A percentile compares a stretch with the other conserved stretches of the same genome.
Conservation (phyloP, 805 yeast species). For the Wickerhamiella slavikovae region DNA sequence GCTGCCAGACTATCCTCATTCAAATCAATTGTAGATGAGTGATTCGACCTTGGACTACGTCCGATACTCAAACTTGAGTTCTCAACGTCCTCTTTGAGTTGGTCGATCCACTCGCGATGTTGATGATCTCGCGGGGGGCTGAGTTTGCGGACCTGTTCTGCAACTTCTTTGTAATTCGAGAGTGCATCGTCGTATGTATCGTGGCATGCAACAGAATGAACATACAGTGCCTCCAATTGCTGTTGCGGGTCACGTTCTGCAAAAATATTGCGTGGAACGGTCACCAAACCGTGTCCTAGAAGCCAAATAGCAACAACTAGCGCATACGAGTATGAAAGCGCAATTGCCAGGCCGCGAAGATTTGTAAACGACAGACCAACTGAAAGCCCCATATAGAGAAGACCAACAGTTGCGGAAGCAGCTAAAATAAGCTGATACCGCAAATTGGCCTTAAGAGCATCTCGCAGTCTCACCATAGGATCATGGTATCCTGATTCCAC, state of each 20-base stretch:
- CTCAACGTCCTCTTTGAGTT: slow-evolving; percentile 25
- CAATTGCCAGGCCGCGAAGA: slow-evolving; percentile 48
- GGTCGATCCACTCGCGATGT: slow-evolving; percentile 45
- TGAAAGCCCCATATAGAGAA: slow-evolving; percentile 36
- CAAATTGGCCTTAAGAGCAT: slow-evolving; percentile 35
- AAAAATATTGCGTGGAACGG: slow-evolving; percentile 35
- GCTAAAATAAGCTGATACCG: slow-evolving; percentile 41
- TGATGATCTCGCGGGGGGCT: slow-evolving; percentile 26
- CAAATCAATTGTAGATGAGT: slow-evolving; percentile 12
- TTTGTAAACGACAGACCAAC: slow-evolving; percentile 34
- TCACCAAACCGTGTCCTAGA: slow-evolving; percentile 63
- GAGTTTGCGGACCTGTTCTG: slow-evolving; percentile 35
- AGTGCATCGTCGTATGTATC: slow-evolving; percentile 46
- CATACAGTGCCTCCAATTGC: slow-evolving; percentile 23
- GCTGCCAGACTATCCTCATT: slow-evolving; percentile 26
- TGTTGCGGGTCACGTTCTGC: slow-evolving; percentile 19
- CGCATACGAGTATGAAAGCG: slow-evolving; percentile 58
- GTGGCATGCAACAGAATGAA: slow-evolving; percentile 33
- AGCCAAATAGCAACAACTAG: slow-evolving; percentile 59
- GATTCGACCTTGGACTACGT: slow-evolving; percentile 2
- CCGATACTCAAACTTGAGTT: slow-evolving; percentile 3
- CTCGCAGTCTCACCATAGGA: slow-evolving; percentile 25
- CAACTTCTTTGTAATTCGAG: slow-evolving; percentile 39
- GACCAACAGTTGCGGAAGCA: slow-evolving; percentile 29
- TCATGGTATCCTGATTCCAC: slow-evolving; percentile 48